These are phyloP conservation scores for Jaltomata sinuosa DNA, from an alignment of 257 asterid genomes.

Conservation along the genomic window DNA sequence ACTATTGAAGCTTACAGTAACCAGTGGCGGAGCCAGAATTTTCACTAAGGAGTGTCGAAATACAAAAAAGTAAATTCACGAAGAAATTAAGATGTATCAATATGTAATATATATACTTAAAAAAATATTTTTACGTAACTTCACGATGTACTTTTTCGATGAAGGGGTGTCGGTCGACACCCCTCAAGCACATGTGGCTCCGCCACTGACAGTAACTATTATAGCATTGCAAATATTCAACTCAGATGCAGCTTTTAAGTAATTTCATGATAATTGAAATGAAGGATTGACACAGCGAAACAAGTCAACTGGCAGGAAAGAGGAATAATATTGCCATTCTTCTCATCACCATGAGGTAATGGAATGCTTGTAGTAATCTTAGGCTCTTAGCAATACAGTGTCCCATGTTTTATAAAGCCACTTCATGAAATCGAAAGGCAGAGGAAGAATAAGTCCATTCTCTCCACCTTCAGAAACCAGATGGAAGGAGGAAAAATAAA, in stretches of 20 bases:
- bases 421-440: background rate
- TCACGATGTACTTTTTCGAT: too few species aligned
- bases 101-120: too few species aligned
- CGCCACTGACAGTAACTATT: background rate
- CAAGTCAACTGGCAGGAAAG: background rate
- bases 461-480: background rate
- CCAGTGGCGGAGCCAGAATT: too few species aligned
- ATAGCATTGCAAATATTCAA: background rate
- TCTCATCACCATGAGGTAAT: background rate
- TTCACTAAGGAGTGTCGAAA: too few species aligned
- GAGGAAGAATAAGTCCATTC: background rate
- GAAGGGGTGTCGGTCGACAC: too few species aligned
- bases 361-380: background rate
- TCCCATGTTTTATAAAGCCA: background rate
- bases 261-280: background rate
- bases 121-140: too few species aligned
- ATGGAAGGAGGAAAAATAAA: background rate
- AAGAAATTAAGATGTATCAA: too few species aligned
- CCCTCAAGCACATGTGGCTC: too few species aligned
- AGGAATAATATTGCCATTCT: background rate
- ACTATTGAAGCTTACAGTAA: background rate
- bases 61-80: too few species aligned
- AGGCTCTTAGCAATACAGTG: too few species aligned
- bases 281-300: background rate
- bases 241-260: background rate